These are phyloP conservation scores for Aspergillus conjunctus DNA, from an alignment of 495 filamentous ascomycete genomes.

Conservation along the genomic window DNA sequence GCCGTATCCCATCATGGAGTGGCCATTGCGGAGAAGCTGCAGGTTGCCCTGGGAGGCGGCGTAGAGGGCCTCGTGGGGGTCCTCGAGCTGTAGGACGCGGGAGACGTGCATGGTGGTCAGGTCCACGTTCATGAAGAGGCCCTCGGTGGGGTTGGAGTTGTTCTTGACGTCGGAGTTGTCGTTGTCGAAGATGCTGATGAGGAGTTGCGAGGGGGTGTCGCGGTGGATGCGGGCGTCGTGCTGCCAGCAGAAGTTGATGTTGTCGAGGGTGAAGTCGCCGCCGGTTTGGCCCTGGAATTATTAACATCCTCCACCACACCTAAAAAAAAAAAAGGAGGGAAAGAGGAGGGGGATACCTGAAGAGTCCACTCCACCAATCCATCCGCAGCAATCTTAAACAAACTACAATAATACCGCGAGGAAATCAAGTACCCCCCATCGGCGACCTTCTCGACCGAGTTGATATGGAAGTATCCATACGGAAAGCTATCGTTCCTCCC, in stretches of 20 bases:
- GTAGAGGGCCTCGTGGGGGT: slow-evolving; percentile 39
- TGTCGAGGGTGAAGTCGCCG: slow-evolving; percentile 26
- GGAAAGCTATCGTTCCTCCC: not conserved
- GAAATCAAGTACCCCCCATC: slow-evolving; percentile 57
- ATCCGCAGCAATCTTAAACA: not conserved
- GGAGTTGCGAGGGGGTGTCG: slow-evolving; percentile 13
- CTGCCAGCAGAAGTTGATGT: slow-evolving; percentile 48
- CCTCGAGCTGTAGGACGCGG: slow-evolving; percentile 30
- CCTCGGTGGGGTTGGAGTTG: slow-evolving; percentile 6
- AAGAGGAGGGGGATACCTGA: not conserved
- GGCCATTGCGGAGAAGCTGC: slow-evolving; percentile 47
- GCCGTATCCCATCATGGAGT: slow-evolving; percentile 54
- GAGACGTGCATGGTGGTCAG: slow-evolving; percentile 26
- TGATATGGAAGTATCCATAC: slow-evolving; percentile 60
- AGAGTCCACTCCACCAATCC: not conserved
- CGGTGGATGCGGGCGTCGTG: slow-evolving; percentile 51
- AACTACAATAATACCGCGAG: slow-evolving; percentile 39
- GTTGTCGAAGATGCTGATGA: slow-evolving; percentile 50
- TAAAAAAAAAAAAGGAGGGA: not conserved
- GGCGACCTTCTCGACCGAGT: slow-evolving; percentile 57
- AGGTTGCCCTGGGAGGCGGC: slow-evolving; percentile 54
- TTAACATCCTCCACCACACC: slow-evolving; percentile 35
- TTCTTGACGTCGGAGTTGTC: slow-evolving; percentile 28
- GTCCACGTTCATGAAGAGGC: slow-evolving; percentile 34
- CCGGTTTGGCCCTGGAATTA: not conserved